phyloP scores from a whole-genome alignment of 495 filamentous ascomycete genomes.

The Bacidia rubella region DNA sequence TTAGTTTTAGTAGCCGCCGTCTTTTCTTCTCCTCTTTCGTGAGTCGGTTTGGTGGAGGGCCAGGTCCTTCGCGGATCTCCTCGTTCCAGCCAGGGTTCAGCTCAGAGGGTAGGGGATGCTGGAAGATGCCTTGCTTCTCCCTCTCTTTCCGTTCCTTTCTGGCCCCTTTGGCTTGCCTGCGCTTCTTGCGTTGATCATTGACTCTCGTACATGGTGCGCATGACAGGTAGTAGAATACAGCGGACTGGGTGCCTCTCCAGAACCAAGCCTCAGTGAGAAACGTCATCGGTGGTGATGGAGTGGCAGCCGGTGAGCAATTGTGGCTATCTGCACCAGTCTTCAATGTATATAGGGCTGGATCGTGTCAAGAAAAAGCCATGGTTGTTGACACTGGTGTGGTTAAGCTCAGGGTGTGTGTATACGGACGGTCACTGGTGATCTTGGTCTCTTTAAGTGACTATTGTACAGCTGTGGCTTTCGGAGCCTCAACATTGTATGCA shows the following conservation, averaged over 20 bases:
- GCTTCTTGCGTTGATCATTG: constrained; percentile 47
- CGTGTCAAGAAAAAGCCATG: too few relatives aligned
- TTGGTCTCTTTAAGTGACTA: neutral
- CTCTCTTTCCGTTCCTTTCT: constrained; percentile 49
- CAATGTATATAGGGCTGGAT: too few relatives aligned
- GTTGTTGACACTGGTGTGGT: too few relatives aligned
- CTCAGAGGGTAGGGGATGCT: constrained; percentile 65
- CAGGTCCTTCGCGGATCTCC: constrained; percentile 69
- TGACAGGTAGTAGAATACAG: constrained; percentile 72
- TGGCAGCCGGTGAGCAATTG: neutral
- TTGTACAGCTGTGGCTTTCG: neutral
- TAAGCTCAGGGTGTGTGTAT: too few relatives aligned
- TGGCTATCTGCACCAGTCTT: too few relatives aligned
- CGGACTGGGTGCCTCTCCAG: constrained; percentile 54
- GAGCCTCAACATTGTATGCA: neutral
- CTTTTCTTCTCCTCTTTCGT: constrained; percentile 27
- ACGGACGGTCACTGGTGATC: neutral
- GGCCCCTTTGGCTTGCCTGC: constrained; percentile 47
- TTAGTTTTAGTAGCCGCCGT: constrained; percentile 23
- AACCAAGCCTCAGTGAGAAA: constrained; percentile 29
- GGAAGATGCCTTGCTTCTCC: constrained; percentile 45
- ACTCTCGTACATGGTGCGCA: constrained; percentile 67
- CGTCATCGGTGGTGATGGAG: neutral
- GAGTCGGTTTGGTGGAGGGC: constrained; percentile 48
- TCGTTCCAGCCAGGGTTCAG: constrained; percentile 80